phyloP scores from a whole-genome alignment of 306 rosid genomes.

The Malus domestica region ASM211411v1 NC_041799.1:5818501-5819000 shows the following conservation, averaged over 20 bases:
- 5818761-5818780: slow-evolving; percentile 77
- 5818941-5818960: slow-evolving; percentile 38
- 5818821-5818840: neutral
- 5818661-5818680: neutral
- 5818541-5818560: neutral
- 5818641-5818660: neutral
- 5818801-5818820: neutral
- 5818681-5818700: neutral
- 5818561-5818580: neutral
- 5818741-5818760: slow-evolving; percentile 49
- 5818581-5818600: neutral
- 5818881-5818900: slow-evolving; percentile 69
- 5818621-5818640: neutral
- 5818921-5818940: slow-evolving; percentile 35
- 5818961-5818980: slow-evolving; percentile 66
- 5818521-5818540: neutral
- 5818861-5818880: slow-evolving; percentile 61
- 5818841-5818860: neutral
- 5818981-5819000: slow-evolving; percentile 56
- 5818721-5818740: slow-evolving; percentile 46
- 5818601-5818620: neutral
- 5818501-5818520: no score
- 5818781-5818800: slow-evolving; percentile 55
- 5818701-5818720: neutral
- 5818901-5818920: slow-evolving; percentile 66